Conservation (phyloP, 768 basidiomycete genomes). For the Naganishia vaughanmartiniae region DNA sequence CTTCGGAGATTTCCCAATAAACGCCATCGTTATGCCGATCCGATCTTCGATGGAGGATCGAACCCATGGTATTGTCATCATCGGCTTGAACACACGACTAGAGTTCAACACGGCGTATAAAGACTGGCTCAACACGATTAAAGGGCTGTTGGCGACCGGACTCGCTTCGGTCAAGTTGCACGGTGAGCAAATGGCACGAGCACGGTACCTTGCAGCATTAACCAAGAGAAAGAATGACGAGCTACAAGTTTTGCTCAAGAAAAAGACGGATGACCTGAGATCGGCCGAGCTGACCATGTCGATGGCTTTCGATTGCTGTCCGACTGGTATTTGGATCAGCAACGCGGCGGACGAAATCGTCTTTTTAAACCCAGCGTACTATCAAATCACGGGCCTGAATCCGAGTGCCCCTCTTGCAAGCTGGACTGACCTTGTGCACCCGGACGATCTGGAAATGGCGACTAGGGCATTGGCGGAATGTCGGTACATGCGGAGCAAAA, state of each 20-base stretch:
- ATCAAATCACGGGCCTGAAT: constrained; percentile 2
- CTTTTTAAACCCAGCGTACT: constrained; percentile 24
- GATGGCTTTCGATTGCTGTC: constrained; percentile 28
- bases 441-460: constrained; percentile 20
- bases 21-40: constrained; percentile 34
- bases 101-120: constrained; percentile 30
- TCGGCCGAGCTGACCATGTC: constrained; percentile 22
- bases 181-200: constrained; percentile 31
- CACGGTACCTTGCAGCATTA: constrained; percentile 33
- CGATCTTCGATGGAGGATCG: constrained; percentile 34
- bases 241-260: constrained; percentile 29
- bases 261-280: constrained; percentile 31
- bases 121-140: constrained; percentile 33
- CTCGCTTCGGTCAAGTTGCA: constrained; percentile 33
- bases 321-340: constrained; percentile 29
- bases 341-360: constrained; percentile 7
- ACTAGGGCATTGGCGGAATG: not conserved
- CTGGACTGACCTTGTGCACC: constrained; percentile 29
- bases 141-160: constrained; percentile 32
- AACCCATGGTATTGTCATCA: constrained; percentile 32
- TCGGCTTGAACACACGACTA: constrained; percentile 33
- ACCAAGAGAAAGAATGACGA: constrained; percentile 34
- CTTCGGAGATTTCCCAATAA: constrained; percentile 31
- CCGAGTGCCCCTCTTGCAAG: not conserved
- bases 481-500: not conserved